Evolutionary conservation across 169 alveolate genomes (phyloP).

Genomic region (Plasmodium chabaudi): DNA sequence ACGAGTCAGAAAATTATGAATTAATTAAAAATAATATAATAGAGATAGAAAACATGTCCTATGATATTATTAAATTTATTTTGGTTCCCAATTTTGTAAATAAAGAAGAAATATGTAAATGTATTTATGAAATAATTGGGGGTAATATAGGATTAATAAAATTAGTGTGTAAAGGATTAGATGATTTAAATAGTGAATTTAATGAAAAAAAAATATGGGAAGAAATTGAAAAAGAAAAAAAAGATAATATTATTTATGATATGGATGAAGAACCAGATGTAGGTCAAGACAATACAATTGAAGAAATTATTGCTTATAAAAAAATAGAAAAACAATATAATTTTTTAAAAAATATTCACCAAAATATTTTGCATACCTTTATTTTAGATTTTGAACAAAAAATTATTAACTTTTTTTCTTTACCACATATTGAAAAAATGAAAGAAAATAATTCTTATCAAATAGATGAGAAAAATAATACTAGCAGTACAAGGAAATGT

Average conservation of each 20-base stretch:
- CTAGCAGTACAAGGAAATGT: neutral
- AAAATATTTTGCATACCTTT: conserved; percentile 33
- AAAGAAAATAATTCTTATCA: neutral
- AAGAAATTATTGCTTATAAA: conserved; percentile 29
- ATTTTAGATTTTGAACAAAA: conserved; percentile 43
- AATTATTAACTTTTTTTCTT: conserved; percentile 20
- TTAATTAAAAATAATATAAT: conserved; percentile 19
- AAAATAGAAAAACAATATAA: conserved; percentile 24
- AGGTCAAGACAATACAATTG: conserved; percentile 12
- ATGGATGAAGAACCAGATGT: conserved; percentile 51
- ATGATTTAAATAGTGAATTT: conserved; percentile 13
- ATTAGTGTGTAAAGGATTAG: conserved; percentile 26
- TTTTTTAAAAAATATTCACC: conserved; percentile 55
- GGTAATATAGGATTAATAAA: conserved; percentile 39
- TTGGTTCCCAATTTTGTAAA: conserved; percentile 27
- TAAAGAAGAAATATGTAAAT: conserved; percentile 27
- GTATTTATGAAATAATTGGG: conserved; percentile 32
- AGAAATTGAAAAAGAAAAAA: conserved; percentile 37
- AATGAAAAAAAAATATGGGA: conserved; percentile 18
- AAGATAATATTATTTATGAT: conserved; percentile 43
- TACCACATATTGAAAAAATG: conserved; percentile 31
- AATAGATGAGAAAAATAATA: neutral
- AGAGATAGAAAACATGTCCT: conserved; percentile 43
- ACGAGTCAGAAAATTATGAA: conserved; percentile 6
- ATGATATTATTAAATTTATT: conserved; percentile 51